A percentile compares a stretch with the other conserved stretches of the same genome.
Conservation (phyloP, 2,329 filamentous ascomycete genomes). For the Fusarium tjaetaba region DNA sequence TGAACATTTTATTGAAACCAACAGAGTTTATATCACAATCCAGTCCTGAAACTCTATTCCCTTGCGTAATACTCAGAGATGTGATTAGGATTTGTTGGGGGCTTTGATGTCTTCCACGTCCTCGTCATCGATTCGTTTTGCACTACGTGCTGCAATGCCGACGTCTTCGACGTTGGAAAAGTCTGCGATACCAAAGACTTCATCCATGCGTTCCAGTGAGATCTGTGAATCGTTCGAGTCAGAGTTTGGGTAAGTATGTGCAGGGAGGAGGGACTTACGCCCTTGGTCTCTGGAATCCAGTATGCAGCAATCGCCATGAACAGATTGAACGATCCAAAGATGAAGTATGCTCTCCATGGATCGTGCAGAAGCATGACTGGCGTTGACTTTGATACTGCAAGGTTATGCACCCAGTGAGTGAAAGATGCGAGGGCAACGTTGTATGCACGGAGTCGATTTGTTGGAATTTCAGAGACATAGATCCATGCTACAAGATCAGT, state of each 20-base stretch:
- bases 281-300: conserved; percentile 66
- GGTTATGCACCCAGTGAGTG: conserved; percentile 72
- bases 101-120: conserved; percentile 10
- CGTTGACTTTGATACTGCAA: conserved; percentile 69
- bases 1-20: not conserved
- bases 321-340: conserved; percentile 67
- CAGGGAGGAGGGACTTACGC: conserved; percentile 45
- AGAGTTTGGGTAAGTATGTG: accelerated
- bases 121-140: conserved; percentile 24
- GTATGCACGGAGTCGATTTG: conserved; percentile 64
- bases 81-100: not conserved
- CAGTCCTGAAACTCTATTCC: not conserved
- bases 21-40: not conserved
- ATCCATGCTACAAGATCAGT: conserved; percentile 36
- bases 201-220: conserved; percentile 34
- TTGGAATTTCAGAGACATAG: conserved; percentile 71
- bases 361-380: conserved; percentile 66
- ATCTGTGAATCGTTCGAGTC: conserved; percentile 3
- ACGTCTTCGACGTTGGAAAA: conserved; percentile 30
- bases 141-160: conserved; percentile 8
- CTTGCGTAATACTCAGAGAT: not conserved
- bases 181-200: conserved; percentile 28
- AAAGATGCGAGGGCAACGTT: conserved; percentile 71
- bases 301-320: conserved; percentile 62
- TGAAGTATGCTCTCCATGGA: conserved; percentile 62